Percentiles rank a stretch among this genome's conserved stretches.
phyloP scores from a whole-genome alignment of 2,329 filamentous ascomycete genomes.

The Chaetomiaceae sp. region DNA sequence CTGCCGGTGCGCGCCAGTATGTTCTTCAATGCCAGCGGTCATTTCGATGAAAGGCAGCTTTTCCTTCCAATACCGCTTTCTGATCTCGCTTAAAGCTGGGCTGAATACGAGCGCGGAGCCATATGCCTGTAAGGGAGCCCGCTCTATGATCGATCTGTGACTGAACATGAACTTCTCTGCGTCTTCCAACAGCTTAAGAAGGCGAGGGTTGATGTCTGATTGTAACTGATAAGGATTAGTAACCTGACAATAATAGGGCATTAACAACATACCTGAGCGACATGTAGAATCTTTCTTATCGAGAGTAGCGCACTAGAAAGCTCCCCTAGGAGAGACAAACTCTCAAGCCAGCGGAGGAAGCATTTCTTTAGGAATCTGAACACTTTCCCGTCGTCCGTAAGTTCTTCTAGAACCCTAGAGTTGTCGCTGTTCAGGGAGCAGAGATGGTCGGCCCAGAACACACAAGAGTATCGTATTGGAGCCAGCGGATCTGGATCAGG shows the following conservation, averaged over 20 bases:
- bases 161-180: constrained; percentile 1
- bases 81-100: constrained; percentile 6
- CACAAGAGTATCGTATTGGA: constrained; percentile 16
- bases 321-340: constrained; percentile 12
- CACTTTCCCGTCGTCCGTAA: constrained; percentile 9
- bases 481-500: constrained; percentile 16
- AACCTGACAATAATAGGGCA: background rate
- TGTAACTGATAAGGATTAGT: constrained; percentile 5
- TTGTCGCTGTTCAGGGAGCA: constrained; percentile 7
- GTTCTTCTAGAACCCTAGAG: background rate
- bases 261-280: constrained; percentile 11
- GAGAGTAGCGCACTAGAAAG: constrained; percentile 9
- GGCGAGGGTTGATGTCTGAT: background rate
- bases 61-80: background rate
- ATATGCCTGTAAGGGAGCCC: constrained; percentile 14
- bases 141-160: constrained; percentile 6
- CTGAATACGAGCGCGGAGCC: constrained; percentile 13
- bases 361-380: constrained; percentile 8
- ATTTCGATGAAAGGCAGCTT: constrained; percentile 4
- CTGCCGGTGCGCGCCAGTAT: constrained; percentile 1
- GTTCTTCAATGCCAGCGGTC: background rate
- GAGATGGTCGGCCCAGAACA: constrained; percentile 15
- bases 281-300: constrained; percentile 11
- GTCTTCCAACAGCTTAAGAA: constrained; percentile 6
- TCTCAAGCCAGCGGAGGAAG: constrained; percentile 17